Percentiles rank a stretch among this genome's conserved stretches.
Evolutionary conservation across 768 basidiomycete species (phyloP).

Genomic region (Hortiboletus flavorubellus): DNA sequence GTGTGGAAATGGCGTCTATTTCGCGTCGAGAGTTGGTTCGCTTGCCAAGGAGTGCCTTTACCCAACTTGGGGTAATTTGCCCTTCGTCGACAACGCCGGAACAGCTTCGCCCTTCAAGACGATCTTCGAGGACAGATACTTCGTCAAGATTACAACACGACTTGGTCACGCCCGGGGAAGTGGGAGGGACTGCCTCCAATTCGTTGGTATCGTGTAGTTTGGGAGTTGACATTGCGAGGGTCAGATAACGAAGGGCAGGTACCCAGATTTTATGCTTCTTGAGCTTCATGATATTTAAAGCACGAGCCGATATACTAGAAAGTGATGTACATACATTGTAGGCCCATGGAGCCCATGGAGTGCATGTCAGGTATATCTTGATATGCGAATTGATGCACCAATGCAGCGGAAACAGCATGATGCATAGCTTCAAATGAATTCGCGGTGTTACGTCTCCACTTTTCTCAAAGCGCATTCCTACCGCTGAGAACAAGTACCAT

Average conservation of each 20-base stretch:
- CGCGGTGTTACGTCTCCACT: no score
- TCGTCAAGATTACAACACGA: no score
- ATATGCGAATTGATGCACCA: no score
- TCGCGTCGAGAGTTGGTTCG: constrained; percentile 4
- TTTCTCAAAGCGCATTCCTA: no score
- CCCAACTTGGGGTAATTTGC: not conserved
- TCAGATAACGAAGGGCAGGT: no score
- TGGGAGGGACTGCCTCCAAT: not conserved
- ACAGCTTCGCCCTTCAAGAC: not conserved
- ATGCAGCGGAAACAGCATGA: no score
- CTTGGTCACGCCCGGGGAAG: not conserved
- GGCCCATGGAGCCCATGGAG: not conserved
- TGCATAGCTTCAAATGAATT: no score
- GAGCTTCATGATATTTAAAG: no score
- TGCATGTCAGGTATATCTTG: not conserved
- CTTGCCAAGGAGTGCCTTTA: constrained; percentile 1
- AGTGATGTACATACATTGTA: not conserved
- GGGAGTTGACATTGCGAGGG: not conserved
- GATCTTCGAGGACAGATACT: not conserved
- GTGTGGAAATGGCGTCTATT: constrained; percentile 45
- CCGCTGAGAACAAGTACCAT: no score
- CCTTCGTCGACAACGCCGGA: constrained; percentile 1
- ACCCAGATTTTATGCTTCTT: not conserved
- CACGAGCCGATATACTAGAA: not conserved
- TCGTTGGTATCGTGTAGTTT: not conserved